Evolutionary conservation across 2,329 filamentous ascomycete species (phyloP).

Genomic region (Leptographium procerum): DNA sequence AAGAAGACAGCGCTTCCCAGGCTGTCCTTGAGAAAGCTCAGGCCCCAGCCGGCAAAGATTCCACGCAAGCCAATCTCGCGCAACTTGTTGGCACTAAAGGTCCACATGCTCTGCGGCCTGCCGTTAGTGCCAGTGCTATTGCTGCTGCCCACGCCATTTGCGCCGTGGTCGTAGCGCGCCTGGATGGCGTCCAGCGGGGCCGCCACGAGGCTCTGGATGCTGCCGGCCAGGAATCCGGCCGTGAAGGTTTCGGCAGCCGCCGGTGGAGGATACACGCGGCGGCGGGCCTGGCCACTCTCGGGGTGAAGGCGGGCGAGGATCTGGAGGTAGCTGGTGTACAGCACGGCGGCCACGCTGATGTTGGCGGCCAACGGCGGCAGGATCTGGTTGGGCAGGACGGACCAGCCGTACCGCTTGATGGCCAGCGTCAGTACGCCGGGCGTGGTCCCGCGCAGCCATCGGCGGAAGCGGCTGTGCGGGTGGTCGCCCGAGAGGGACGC

Average conservation of each 20-base stretch:
- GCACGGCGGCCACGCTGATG: conserved; percentile 58
- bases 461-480: conserved; percentile 25
- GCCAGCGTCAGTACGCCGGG: conserved; percentile 59
- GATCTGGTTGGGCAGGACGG: conserved; percentile 65
- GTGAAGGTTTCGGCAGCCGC: conserved; percentile 51
- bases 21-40: conserved; percentile 59
- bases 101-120: conserved; percentile 55
- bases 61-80: conserved; percentile 61
- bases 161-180: conserved; percentile 54
- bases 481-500: conserved; percentile 17
- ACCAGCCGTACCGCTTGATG: conserved; percentile 59
- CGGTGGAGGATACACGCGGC: conserved; percentile 60
- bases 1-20: conserved; percentile 64
- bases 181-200: conserved; percentile 68
- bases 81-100: conserved; percentile 55
- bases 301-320: conserved; percentile 55
- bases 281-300: conserved; percentile 43
- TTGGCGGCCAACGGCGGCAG: conserved; percentile 66
- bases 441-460: conserved; percentile 51
- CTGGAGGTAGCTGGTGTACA: conserved; percentile 67
- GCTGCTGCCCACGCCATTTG: conserved; percentile 27
- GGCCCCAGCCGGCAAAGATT: conserved; percentile 61
- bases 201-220: conserved; percentile 58
- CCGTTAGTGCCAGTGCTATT: conserved; percentile 15
- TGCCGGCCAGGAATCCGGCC: conserved; percentile 58